Conservation (phyloP, 2,329 filamentous ascomycete species). For the Calonectria montana region DNA sequence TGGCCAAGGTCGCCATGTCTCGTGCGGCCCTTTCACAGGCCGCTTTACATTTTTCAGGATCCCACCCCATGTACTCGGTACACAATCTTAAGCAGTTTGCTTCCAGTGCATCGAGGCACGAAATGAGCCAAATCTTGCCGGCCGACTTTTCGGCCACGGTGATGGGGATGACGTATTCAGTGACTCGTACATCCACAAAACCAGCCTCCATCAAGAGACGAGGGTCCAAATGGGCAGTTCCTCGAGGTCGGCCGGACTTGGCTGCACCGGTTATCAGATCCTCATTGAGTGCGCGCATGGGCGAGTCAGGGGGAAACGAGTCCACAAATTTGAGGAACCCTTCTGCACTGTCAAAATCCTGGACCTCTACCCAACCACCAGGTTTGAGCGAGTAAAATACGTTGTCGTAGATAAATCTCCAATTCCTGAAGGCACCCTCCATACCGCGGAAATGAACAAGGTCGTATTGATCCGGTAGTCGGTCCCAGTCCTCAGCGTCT, state of each 20-base stretch:
- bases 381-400: conserved; percentile 65
- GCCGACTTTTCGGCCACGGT: conserved; percentile 57
- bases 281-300: conserved; percentile 54
- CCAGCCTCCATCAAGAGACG: conserved; percentile 59
- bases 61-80: conserved; percentile 65
- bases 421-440: conserved; percentile 67
- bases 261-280: conserved; percentile 58
- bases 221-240: conserved; percentile 58
- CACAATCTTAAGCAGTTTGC: conserved; percentile 61
- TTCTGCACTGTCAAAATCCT: conserved; percentile 64
- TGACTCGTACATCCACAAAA: conserved; percentile 62
- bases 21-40: conserved; percentile 59
- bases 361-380: conserved; percentile 67
- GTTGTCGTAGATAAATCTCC: conserved; percentile 65
- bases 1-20: conserved; percentile 61
- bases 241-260: conserved; percentile 58
- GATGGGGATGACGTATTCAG: conserved; percentile 61
- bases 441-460: conserved; percentile 68
- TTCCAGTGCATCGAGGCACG: conserved; percentile 63
- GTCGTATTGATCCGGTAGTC: conserved; percentile 63
- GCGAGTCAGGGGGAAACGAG: conserved; percentile 56
- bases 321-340: conserved; percentile 46
- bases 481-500: conserved; percentile 70
- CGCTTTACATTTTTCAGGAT: conserved; percentile 58
- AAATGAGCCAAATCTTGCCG: conserved; percentile 66